Percentiles rank a stretch among this genome's conserved stretches.
phyloP scores from a whole-genome alignment of 495 filamentous ascomycete genomes.

The Neurospora cerealis region DNA sequence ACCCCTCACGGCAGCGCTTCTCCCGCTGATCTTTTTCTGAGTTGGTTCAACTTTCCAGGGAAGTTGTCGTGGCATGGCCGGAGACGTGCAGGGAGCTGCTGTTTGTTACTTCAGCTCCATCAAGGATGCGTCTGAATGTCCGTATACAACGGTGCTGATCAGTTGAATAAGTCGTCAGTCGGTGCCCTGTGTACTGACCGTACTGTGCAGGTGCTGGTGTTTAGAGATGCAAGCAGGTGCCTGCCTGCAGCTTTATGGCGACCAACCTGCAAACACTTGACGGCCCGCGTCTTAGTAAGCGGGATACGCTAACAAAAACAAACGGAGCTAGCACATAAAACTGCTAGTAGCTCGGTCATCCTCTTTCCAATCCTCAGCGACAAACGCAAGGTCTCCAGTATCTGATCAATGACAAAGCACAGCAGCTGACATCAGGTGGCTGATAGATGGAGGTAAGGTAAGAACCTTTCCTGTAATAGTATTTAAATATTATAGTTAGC shows the following conservation, averaged over 20 bases:
- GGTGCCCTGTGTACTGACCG: neutral
- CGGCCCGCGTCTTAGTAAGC: neutral
- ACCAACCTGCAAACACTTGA: neutral
- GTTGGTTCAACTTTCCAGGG: conserved; percentile 15
- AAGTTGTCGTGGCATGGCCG: conserved; percentile 20
- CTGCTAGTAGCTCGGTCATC: neutral
- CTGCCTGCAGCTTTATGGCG: neutral
- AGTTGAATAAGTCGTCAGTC: neutral
- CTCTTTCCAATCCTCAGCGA: neutral
- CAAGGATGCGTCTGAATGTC: neutral
- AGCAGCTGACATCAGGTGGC: neutral
- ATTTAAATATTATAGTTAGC: neutral
- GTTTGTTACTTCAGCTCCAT: neutral
- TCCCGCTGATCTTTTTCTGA: conserved; percentile 3
- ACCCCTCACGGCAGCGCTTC: neutral
- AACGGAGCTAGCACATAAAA: neutral
- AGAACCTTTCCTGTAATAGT: neutral
- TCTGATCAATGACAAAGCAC: neutral
- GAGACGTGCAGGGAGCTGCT: neutral
- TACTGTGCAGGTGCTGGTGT: neutral
- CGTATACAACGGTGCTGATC: neutral
- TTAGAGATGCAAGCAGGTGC: neutral
- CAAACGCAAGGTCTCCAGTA: neutral
- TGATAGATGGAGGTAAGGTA: neutral
- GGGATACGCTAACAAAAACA: neutral